phyloP scores from a whole-genome alignment of 164 flowering plant genomes.

The Chloranthus sessilifolius region DNA sequence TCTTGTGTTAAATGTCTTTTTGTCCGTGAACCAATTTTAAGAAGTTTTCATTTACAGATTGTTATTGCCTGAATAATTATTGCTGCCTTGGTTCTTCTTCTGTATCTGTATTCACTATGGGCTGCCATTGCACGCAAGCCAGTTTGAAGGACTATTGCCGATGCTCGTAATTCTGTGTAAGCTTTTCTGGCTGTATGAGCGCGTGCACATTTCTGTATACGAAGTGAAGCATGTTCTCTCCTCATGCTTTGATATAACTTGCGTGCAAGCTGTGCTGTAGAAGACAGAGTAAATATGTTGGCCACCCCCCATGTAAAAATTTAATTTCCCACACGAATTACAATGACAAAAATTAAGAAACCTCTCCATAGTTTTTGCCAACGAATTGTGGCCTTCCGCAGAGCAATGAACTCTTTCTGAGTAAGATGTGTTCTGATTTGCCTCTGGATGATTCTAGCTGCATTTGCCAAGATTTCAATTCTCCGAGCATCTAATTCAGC shows the following conservation, averaged over 20 bases:
- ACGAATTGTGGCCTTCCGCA: constrained; percentile 47
- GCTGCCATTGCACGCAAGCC: constrained; percentile 71
- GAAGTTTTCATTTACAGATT: too few species aligned
- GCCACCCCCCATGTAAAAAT: background rate
- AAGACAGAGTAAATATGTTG: background rate
- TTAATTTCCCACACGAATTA: too few species aligned
- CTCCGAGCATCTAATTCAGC: constrained; percentile 87
- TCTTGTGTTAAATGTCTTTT: too few species aligned
- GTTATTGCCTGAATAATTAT: constrained; percentile 48
- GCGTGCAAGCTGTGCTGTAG: constrained; percentile 60
- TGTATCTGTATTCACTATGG: constrained; percentile 47
- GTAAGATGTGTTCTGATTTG: constrained; percentile 64
- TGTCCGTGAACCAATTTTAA: background rate
- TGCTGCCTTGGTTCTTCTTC: constrained; percentile 67
- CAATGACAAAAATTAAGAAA: constrained; percentile 16
- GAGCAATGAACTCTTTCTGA: constrained; percentile 52
- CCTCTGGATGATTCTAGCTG: constrained; percentile 71
- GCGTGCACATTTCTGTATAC: constrained; percentile 58
- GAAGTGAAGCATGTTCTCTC: constrained; percentile 61
- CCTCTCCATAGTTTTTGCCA: constrained; percentile 76
- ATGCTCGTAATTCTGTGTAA: constrained; percentile 36
- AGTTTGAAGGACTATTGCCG: constrained; percentile 64
- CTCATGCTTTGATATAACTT: constrained; percentile 56
- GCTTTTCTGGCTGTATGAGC: constrained; percentile 40
- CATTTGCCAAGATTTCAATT: constrained; percentile 62